Base-by-base conservation (phyloP, 305 asterid genomes). In the Plantago lanceolata region DNA sequence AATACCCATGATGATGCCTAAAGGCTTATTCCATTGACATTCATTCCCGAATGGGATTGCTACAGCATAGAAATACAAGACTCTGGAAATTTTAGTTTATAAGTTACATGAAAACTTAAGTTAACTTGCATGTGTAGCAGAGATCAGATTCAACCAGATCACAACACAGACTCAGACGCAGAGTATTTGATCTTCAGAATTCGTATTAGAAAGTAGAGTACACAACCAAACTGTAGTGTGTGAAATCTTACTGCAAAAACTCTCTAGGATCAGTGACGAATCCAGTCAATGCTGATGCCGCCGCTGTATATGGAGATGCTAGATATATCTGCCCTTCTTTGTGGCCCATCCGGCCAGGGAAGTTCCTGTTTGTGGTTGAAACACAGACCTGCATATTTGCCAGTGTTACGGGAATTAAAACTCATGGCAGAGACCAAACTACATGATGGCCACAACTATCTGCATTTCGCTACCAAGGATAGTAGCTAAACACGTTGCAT, bases 271-370 rank as follows among this genome's bases (percentile, higher is more conserved):
- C 98, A 2, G 96, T 88, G 63, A 92, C 93, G 16, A 61, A 80
- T 47, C 98, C 96, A 18, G 96, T 82, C 75, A 89, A 65, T 19
- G 95, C 96, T 14, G 96, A 92, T 48, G 96, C 96, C 33, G 96
- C 96, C 53, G 98, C 96, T 8, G 96, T 92, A 12, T 85, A 92
- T 16, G 95, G 98, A 76, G 98, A 92, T 68, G 98, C 95, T 13
- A 92, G 84, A 81, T 92, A 86, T 8, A 89, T 85, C 81, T 92
- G 86, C 47, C 96, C 98, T 79, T 89, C 98, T 74, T 82, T 92
- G 74, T 89, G 95, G 8, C 98, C 96, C 96, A 92, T 89, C 54
- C 96, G 82, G 2, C 98, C 96, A 0, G 90, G 96, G 75, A 92
- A 92, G 74, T 92, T 92, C 63, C 96, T 76, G 48, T 89, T 89